These are phyloP conservation scores for Xylaria sp. DNA, from an alignment of 2,329 filamentous ascomycete genomes.

Conservation along the genomic window DNA sequence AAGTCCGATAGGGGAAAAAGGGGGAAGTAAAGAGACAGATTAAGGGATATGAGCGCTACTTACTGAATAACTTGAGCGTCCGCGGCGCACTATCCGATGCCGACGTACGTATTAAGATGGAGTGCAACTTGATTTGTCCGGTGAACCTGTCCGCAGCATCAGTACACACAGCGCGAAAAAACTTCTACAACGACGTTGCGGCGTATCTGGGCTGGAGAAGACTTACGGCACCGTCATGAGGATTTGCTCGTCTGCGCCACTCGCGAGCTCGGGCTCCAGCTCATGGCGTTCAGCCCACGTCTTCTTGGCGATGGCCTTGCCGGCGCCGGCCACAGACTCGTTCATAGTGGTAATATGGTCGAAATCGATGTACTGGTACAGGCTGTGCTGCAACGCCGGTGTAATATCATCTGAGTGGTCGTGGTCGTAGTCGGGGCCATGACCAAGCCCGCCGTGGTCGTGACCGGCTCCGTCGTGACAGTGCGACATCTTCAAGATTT, in stretches of 20 bases:
- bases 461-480: slow-evolving; percentile 56
- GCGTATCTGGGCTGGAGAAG: slow-evolving; percentile 2
- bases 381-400: slow-evolving; percentile 84
- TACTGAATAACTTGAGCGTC: slow-evolving; percentile 77
- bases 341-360: slow-evolving; percentile 83
- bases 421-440: slow-evolving; percentile 64
- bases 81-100: slow-evolving; percentile 70
- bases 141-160: slow-evolving; percentile 68
- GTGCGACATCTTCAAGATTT: slow-evolving; percentile 42
- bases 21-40: background rate
- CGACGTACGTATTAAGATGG: slow-evolving; percentile 82
- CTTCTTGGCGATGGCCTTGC: slow-evolving; percentile 80
- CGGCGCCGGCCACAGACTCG: slow-evolving; percentile 69
- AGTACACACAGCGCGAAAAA: background rate
- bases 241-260: slow-evolving; percentile 91
- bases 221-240: slow-evolving; percentile 86
- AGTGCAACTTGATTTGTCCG: slow-evolving; percentile 89
- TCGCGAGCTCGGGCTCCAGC: slow-evolving; percentile 74
- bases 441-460: slow-evolving; percentile 30
- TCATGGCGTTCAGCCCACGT: slow-evolving; percentile 83
- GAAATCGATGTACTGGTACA: slow-evolving; percentile 93
- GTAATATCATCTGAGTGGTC: slow-evolving; percentile 93
- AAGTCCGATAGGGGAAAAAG: background rate
- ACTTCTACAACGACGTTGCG: background rate
- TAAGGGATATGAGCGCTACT: background rate